A percentile compares a stretch with the other conserved stretches of the same genome.
phyloP scores from a whole-genome alignment of 495 filamentous ascomycete species.

The Pyrenula massariospora region DNA sequence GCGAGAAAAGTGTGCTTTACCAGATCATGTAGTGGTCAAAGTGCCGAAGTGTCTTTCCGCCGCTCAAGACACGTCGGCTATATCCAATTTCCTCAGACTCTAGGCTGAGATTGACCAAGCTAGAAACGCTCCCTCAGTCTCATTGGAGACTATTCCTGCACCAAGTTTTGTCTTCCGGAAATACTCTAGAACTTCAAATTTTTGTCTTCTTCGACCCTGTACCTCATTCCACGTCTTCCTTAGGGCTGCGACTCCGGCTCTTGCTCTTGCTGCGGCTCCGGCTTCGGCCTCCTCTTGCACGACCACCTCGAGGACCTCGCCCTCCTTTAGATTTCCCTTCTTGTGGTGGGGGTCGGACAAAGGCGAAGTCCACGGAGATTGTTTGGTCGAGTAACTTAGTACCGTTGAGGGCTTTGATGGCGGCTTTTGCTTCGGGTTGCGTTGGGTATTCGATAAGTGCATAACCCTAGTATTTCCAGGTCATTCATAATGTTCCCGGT shows the following conservation, averaged over 20 bases:
- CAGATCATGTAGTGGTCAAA: not conserved
- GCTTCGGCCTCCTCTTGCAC: slow-evolving; percentile 28
- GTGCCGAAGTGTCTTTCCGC: not conserved
- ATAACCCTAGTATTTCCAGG: slow-evolving; percentile 82
- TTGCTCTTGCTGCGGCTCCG: slow-evolving; percentile 42
- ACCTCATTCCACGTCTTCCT: slow-evolving; percentile 8
- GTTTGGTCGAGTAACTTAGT: slow-evolving; percentile 87
- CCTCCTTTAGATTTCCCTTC: slow-evolving; percentile 41
- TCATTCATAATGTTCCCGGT: not conserved
- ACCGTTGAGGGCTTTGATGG: slow-evolving; percentile 73
- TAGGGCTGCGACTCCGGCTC: slow-evolving; percentile 45
- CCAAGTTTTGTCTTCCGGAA: no score
- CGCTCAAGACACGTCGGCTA: not conserved
- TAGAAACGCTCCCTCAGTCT: no score
- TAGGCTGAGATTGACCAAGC: no score
- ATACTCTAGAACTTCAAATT: no score
- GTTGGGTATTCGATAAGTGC: slow-evolving; percentile 90
- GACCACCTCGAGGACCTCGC: slow-evolving; percentile 31
- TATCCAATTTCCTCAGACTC: no score
- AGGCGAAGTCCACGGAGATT: slow-evolving; percentile 86
- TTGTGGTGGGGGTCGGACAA: slow-evolving; percentile 82
- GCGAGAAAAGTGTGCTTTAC: no score
- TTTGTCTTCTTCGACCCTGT: not conserved
- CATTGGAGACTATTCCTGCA: no score
- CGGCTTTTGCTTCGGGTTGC: slow-evolving; percentile 69